A percentile compares a stretch with the other conserved stretches of the same genome.
Conservation (phyloP, 2,329 filamentous ascomycete species). For the Cordyceps farinosa region DNA sequence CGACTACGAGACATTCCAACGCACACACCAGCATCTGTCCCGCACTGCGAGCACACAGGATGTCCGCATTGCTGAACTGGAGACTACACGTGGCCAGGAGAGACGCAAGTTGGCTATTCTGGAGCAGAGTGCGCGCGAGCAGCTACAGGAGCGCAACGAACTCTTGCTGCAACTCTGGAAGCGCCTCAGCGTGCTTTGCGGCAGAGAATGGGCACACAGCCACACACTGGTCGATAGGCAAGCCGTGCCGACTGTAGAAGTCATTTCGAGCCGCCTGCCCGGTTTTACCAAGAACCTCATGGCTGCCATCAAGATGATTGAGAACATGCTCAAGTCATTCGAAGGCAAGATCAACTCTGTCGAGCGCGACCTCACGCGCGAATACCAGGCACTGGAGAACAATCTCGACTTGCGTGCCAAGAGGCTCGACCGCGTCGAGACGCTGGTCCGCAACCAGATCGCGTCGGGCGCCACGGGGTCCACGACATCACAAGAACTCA, state of each 20-base stretch:
- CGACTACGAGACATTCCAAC: slow-evolving; percentile 83
- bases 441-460: slow-evolving; percentile 65
- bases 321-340: slow-evolving; percentile 74
- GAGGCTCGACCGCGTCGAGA: slow-evolving; percentile 83
- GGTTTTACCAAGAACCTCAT: slow-evolving; percentile 89
- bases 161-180: slow-evolving; percentile 89
- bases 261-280: slow-evolving; percentile 78
- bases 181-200: slow-evolving; percentile 78
- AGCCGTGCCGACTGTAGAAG: slow-evolving; percentile 75
- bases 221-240: slow-evolving; percentile 88
- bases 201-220: slow-evolving; percentile 85
- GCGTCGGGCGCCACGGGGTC: slow-evolving; percentile 50
- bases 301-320: slow-evolving; percentile 81
- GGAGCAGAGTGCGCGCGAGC: slow-evolving; percentile 79
- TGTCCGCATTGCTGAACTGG: slow-evolving; percentile 78
- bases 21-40: slow-evolving; percentile 82
- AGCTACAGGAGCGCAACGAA: slow-evolving; percentile 84
- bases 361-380: slow-evolving; percentile 86
- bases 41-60: slow-evolving; percentile 83
- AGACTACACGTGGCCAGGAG: slow-evolving; percentile 73
- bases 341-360: slow-evolving; percentile 75
- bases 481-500: slow-evolving; percentile 40
- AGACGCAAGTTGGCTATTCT: slow-evolving; percentile 71
- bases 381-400: slow-evolving; percentile 82
- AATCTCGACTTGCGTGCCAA: slow-evolving; percentile 76